Conservation (phyloP, 2,329 filamentous ascomycete species). For the Phialophora chinensis region DNA sequence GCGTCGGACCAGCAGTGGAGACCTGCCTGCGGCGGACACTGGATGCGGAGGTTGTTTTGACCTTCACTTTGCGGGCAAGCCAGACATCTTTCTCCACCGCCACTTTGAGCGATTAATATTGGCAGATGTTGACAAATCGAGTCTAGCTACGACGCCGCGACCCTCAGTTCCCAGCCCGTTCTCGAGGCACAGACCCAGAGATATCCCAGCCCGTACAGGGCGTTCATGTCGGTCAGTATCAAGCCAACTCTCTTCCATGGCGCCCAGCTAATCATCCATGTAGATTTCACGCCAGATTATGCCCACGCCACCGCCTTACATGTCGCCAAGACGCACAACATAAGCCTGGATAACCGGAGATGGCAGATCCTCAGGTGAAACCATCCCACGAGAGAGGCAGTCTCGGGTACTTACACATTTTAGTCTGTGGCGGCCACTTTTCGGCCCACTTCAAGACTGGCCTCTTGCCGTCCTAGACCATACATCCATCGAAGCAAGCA, state of each 20-base stretch:
- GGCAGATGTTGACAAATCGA: background rate
- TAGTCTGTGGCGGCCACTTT: constrained; percentile 3
- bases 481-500: background rate
- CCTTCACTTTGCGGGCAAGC: constrained; percentile 4
- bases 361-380: constrained; percentile 3
- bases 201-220: constrained; percentile 2
- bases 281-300: constrained; percentile 5
- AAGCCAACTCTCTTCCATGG: constrained; percentile 1
- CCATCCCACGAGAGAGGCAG: constrained; percentile 3
- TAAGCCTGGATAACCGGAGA: constrained; percentile 3
- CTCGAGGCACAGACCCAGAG: constrained; percentile 1
- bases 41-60: constrained; percentile 2
- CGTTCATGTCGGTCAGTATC: constrained; percentile 4
- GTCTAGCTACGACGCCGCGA: constrained; percentile 1
- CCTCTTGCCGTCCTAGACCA: constrained; percentile 2
- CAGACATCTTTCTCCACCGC: constrained; percentile 3
- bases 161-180: constrained; percentile 2
- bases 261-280: constrained; percentile 1
- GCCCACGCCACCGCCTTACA: constrained; percentile 3
- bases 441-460: constrained; percentile 2
- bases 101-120: background rate
- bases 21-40: constrained; percentile 3
- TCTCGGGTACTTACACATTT: constrained; percentile 1
- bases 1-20: constrained; percentile 3
- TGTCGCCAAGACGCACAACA: constrained; percentile 2